Evolutionary conservation across 2,329 filamentous ascomycete species (phyloP).

Genomic region (Colletotrichum eleusines): DNA sequence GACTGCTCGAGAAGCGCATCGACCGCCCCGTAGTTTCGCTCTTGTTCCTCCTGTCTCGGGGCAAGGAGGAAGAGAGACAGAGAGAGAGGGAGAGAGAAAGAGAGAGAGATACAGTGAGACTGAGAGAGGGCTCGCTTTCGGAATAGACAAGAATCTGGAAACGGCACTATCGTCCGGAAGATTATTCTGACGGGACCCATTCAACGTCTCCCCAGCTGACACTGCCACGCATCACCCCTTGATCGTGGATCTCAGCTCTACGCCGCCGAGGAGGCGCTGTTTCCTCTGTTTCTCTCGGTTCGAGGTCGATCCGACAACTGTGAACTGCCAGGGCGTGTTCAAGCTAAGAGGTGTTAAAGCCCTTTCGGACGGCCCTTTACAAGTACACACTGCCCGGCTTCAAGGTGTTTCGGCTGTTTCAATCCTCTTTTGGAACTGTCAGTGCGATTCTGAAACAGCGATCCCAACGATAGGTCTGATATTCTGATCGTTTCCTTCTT

Average conservation of each 20-base stretch:
- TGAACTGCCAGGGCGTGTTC: conserved; percentile 42
- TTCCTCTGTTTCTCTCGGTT: conserved; percentile 43
- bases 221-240: conserved; percentile 27
- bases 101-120: neutral
- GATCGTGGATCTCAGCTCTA: conserved; percentile 22
- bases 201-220: conserved; percentile 26
- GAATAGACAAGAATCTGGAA: conserved; percentile 8
- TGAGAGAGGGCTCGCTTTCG: conserved; percentile 1
- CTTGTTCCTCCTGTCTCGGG: neutral
- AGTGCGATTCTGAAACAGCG: conserved; percentile 55
- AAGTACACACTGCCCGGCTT: conserved; percentile 46
- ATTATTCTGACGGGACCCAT: conserved; percentile 11
- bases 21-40: neutral
- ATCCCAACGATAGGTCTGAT: conserved; percentile 52
- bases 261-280: conserved; percentile 17
- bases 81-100: too few species aligned
- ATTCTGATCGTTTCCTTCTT: conserved; percentile 46
- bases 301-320: conserved; percentile 42
- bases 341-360: conserved; percentile 44
- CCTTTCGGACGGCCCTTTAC: conserved; percentile 44
- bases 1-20: conserved; percentile 17
- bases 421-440: conserved; percentile 51
- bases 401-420: conserved; percentile 56
- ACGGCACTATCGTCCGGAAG: conserved; percentile 30
- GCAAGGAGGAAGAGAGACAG: neutral